Conservation (phyloP, 2,329 filamentous ascomycete genomes). For the Sclerotinia borealis region DNA sequence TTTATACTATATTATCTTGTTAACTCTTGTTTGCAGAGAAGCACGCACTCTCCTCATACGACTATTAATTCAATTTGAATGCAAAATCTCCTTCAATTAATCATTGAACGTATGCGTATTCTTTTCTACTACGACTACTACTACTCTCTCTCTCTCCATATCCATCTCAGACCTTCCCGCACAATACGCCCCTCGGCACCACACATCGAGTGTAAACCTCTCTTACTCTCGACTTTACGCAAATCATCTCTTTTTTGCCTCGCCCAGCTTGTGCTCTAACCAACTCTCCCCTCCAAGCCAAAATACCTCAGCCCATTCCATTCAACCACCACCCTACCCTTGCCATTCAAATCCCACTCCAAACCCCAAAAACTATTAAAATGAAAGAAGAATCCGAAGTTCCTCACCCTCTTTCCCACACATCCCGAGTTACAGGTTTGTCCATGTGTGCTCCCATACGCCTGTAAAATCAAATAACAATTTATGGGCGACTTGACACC, state of each 20-base stretch:
- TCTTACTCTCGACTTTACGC: neutral
- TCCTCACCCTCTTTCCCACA: neutral
- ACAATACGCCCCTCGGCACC: too few species aligned
- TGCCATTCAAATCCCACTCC: neutral
- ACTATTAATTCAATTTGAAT: neutral
- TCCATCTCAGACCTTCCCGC: neutral
- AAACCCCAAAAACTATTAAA: neutral
- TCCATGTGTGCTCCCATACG: slow-evolving; percentile 3
- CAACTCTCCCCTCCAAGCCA: neutral
- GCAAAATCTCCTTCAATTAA: neutral
- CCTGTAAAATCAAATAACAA: slow-evolving; percentile 6
- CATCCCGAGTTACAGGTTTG: neutral
- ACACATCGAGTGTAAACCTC: neutral
- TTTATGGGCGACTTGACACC: neutral
- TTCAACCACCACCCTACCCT: neutral
- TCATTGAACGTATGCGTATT: neutral
- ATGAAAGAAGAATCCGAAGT: neutral
- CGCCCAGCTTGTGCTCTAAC: neutral
- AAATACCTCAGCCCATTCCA: neutral
- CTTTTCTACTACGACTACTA: neutral
- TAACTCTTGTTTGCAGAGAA: too few species aligned
- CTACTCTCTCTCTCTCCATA: neutral
- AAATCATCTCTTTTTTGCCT: neutral
- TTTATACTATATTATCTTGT: too few species aligned
- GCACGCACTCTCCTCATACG: too few species aligned